Percentiles rank a stretch among this genome's conserved stretches.
Conservation (phyloP, 805 yeast species). For the Candida khao-thaluensis region DNA sequence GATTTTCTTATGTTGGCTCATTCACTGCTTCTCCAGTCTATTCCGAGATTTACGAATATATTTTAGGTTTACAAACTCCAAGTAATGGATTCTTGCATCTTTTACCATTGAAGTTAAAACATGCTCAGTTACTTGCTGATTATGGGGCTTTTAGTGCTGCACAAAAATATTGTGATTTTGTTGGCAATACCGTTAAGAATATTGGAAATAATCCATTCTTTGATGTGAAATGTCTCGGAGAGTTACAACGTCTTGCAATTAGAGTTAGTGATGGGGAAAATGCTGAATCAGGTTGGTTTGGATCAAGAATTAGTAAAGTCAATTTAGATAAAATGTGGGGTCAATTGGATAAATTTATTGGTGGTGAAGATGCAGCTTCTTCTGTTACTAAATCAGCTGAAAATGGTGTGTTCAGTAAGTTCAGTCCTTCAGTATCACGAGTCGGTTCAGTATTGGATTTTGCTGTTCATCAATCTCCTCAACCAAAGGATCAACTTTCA, state of each 20-base stretch:
- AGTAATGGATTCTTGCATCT: constrained; percentile 50
- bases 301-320: constrained; percentile 51
- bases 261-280: constrained; percentile 45
- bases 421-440: constrained; percentile 68
- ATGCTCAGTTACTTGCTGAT: constrained; percentile 71
- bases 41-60: constrained; percentile 70
- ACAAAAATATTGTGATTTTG: constrained; percentile 58
- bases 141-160: constrained; percentile 58
- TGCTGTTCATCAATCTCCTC: constrained; percentile 16
- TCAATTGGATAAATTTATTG: constrained; percentile 83
- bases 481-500: constrained; percentile 4
- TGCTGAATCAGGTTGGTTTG: constrained; percentile 70
- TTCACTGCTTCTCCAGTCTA: constrained; percentile 38
- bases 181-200: constrained; percentile 26
- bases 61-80: constrained; percentile 27
- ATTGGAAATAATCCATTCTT: constrained; percentile 32
- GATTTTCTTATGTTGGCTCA: constrained; percentile 27
- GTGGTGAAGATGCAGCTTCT: constrained; percentile 57
- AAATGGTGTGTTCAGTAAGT: constrained; percentile 66
- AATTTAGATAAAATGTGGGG: constrained; percentile 86
- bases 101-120: constrained; percentile 59
- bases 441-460: constrained; percentile 43
- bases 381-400: constrained; percentile 37
- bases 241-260: constrained; percentile 39
- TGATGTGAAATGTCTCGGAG: constrained; percentile 22